Base-by-base conservation (phyloP, 306 rosid species). In the Oxytropis ochrocephala region DNA sequence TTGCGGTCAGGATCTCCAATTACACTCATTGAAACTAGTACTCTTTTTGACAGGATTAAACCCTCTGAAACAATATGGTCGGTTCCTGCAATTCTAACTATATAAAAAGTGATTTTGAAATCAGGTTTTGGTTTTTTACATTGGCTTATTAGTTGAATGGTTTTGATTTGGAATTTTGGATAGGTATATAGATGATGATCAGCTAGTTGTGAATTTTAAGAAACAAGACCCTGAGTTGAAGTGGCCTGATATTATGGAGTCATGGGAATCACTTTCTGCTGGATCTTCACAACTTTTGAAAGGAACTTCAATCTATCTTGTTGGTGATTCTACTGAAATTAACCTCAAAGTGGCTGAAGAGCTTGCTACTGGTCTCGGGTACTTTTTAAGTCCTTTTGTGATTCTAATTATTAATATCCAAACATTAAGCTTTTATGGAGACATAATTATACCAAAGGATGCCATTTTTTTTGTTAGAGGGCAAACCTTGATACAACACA, bases 11-110 rank as follows among this genome's bases (percentile, higher is more conserved):
- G 92, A 51, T 85, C 90, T 52, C 75, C 72, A 7, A 19, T 80
- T 69, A 90, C 96, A n/a, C 83, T 91, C 36, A 73, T 91, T 58
- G 89, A 91, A 72, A 87, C 95, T 16, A 73, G 80, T 82, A 76
- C 78, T 14, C 88, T 91, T 60, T 94, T 91, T 77, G 96, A 81
- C 63, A 84, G 72, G 81, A 86, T 94, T 78, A 87, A 88, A 84
- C 87, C 99, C 66, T 71, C 90, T 17, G 96, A 94, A 83, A 94
- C 99, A 74, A 94, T 91, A 84, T 91, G 99, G 97, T 87, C 69
- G 67, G 85, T 35, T 24, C 3, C 29, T 85, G 75, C 67, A 47
- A 62, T 14, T 65, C 38, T 57, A 54, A 65, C 12, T 48, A 44
- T 17, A 60, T 59, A 19, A 33, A 38, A 38, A 9, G 6, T 13